phyloP scores from a whole-genome alignment of 2,329 filamentous ascomycete genomes.

The Cercospora nicotianae region DNA sequence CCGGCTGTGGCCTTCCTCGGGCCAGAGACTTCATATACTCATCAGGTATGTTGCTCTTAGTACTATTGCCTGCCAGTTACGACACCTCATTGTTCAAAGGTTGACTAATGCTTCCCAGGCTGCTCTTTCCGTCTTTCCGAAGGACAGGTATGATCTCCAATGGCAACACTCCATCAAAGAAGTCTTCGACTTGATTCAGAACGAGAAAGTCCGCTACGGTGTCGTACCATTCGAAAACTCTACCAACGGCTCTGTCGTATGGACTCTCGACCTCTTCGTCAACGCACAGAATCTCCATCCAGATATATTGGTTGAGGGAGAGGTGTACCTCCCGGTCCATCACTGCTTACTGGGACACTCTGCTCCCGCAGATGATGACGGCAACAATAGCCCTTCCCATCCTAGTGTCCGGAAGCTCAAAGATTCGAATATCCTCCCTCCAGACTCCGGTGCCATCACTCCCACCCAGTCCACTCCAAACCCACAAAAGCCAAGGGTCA shows the following conservation, averaged over 20 bases:
- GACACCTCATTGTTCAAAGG: no score
- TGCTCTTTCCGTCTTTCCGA: constrained; percentile 25
- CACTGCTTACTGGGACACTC: constrained; percentile 73
- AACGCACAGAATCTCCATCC: constrained; percentile 65
- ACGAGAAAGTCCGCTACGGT: constrained; percentile 63
- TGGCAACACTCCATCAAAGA: constrained; percentile 58
- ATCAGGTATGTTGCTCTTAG: constrained; percentile 63
- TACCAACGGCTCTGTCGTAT: constrained; percentile 87
- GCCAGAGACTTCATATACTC: constrained; percentile 66
- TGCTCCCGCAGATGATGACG: not conserved
- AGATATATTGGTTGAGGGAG: constrained; percentile 74
- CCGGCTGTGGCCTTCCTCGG: constrained; percentile 59
- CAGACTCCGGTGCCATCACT: constrained; percentile 40
- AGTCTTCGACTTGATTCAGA: constrained; percentile 77
- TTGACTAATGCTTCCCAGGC: constrained; percentile 22
- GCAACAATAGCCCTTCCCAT: not conserved
- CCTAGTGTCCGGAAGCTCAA: constrained; percentile 16
- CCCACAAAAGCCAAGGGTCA: constrained; percentile 49
- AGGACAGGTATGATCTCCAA: constrained; percentile 33
- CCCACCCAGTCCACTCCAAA: constrained; percentile 46
- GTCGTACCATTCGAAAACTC: constrained; percentile 96
- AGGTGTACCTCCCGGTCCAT: constrained; percentile 83
- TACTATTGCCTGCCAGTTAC: no score
- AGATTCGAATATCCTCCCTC: not conserved
- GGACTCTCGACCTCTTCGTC: constrained; percentile 85